These are phyloP conservation scores for Omphalea diandra DNA, from an alignment of 441 rosid genomes.

Conservation along the genomic window DNA sequence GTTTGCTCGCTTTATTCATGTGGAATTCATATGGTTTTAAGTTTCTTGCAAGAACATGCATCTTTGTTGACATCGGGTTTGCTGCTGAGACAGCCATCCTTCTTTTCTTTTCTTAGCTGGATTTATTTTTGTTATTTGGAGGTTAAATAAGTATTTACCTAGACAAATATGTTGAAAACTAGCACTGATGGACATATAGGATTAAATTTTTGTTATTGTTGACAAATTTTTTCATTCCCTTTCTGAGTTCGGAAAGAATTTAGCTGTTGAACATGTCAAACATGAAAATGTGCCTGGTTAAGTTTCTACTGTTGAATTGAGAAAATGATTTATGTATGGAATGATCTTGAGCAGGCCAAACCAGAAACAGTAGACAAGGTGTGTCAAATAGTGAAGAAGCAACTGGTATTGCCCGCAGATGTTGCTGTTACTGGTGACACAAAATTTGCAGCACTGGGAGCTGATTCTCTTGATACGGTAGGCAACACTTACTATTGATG, in stretches of 20 bases:
- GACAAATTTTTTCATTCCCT: neutral
- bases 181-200: neutral
- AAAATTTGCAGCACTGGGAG: constrained; percentile 71
- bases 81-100: neutral
- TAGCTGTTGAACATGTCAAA: neutral
- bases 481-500: neutral
- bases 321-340: neutral
- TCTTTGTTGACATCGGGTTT: neutral
- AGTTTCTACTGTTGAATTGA: neutral
- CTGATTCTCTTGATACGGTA: constrained; percentile 93
- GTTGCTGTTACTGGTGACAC: constrained; percentile 49
- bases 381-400: constrained; percentile 69
- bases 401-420: constrained; percentile 55
- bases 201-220: neutral
- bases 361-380: constrained; percentile 74
- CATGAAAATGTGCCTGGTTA: neutral
- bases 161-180: neutral
- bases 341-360: constrained; percentile 55
- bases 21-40: neutral
- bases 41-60: neutral
- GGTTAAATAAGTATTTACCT: neutral
- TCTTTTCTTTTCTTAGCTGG: neutral
- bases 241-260: neutral
- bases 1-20: neutral
- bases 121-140: neutral